Base-by-base conservation (phyloP, 2,329 filamentous ascomycete genomes). In the Hymenoscyphus fructigenus region DNA sequence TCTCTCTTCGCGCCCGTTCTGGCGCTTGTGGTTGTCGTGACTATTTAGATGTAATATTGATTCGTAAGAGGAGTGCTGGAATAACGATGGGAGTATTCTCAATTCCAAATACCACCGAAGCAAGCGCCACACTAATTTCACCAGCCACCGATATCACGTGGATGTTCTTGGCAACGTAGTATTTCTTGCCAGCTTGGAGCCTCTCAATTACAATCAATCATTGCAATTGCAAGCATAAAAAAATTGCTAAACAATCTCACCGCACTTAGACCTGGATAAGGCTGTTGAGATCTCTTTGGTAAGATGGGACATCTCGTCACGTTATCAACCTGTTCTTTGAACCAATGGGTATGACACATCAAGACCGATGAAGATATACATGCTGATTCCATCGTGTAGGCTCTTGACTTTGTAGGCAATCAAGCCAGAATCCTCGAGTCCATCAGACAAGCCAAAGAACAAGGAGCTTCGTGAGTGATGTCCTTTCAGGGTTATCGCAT, bases 331-430 rank as follows among this genome's bases (percentile, higher is more conserved):
- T 62, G 61, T 34, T 62, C 61, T 28, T 57, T 64, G 23, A 64
- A 69, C 59, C 66, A 69, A 64, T 69, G 67, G 66, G 68, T 82
- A 50, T 50, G 44, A 26, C 20, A 50, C 44, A 50, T 23, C n/a
- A 50, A 23, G 10, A 12, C n/a, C n/a, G n/a, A 26, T 12, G 9
- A 23, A 9, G 44, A 50, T 3, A 50, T 20, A 12, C n/a, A 12
- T 50, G 9, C 44, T 50, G 3, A 50, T 50, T 26, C 20, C n/a
- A 23, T 50, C n/a, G 10, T 23, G n/a, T 23, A 50, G 44, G 44
- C 44, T 50, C 44, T 50, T 12, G 85, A 88, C 71, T 88, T 83
- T 69, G 80, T 84, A 69, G 86, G 85, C 41, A 89, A 89, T 73
- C 75, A 78, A 5, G 79, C 82, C 60, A 80, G 87, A 20, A 89